Conservation (phyloP, 306 rosid genomes). For the Dicorynia guianensis region DNA sequence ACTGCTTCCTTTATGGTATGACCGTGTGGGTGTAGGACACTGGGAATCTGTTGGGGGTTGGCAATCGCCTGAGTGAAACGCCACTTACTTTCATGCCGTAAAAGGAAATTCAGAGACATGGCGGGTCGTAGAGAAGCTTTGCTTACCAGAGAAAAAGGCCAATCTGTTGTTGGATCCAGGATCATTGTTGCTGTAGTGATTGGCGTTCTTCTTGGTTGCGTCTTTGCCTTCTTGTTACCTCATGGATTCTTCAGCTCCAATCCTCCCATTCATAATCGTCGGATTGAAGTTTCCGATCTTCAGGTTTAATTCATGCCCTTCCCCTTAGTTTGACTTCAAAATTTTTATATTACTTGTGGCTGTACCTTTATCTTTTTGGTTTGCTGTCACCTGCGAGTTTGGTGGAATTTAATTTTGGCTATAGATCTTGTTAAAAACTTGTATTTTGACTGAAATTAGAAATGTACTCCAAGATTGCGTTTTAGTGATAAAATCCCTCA, state of each 20-base stretch:
- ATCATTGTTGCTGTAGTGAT: slow-evolving; percentile 53
- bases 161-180: slow-evolving; percentile 59
- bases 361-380: too few relatives aligned
- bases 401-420: neutral
- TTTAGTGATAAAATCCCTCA: neutral
- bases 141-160: slow-evolving; percentile 65
- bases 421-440: neutral
- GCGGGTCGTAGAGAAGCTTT: slow-evolving; percentile 72
- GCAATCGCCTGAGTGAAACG: too few relatives aligned
- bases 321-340: neutral
- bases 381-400: too few relatives aligned
- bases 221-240: slow-evolving; percentile 66
- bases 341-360: too few relatives aligned
- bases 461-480: neutral
- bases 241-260: slow-evolving; percentile 55
- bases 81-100: neutral
- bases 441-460: neutral
- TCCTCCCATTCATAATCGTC: slow-evolving; percentile 46
- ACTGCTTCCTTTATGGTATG: too few relatives aligned
- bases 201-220: slow-evolving; percentile 71
- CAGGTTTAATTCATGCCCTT: slow-evolving; percentile 51
- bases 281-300: slow-evolving; percentile 48
- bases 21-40: too few relatives aligned
- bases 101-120: slow-evolving; percentile 45
- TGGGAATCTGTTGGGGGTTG: too few relatives aligned